These are phyloP conservation scores for Chaetomium sp. DNA, from an alignment of 2,329 filamentous ascomycete species.

Conservation along the genomic window DNA sequence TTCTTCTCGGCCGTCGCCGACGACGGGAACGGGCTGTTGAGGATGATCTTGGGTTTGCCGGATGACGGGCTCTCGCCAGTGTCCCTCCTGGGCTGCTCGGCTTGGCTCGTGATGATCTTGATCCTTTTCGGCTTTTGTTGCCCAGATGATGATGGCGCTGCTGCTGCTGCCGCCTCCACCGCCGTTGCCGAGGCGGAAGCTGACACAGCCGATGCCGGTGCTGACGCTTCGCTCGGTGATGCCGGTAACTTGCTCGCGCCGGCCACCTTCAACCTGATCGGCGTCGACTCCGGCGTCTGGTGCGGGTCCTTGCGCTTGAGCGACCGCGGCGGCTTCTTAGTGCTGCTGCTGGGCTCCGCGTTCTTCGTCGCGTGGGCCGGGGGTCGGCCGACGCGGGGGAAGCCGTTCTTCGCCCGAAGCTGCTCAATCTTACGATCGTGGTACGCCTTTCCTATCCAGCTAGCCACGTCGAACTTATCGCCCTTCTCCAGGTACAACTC, in stretches of 20 bases:
- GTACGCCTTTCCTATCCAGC: constrained; percentile 57
- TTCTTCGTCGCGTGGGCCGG: constrained; percentile 48
- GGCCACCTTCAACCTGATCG: constrained; percentile 12
- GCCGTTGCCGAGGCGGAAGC: background rate
- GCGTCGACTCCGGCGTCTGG: constrained; percentile 27
- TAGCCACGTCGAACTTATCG: constrained; percentile 53
- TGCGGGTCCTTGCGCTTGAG: constrained; percentile 36
- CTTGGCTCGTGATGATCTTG: constrained; percentile 20
- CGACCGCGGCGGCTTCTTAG: constrained; percentile 25
- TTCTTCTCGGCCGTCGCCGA: background rate
- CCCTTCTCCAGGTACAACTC: constrained; percentile 51
- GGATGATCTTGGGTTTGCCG: constrained; percentile 21
- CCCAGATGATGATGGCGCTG: background rate
- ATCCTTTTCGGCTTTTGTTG: constrained; percentile 24
- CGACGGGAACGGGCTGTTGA: constrained; percentile 8
- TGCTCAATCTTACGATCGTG: constrained; percentile 55
- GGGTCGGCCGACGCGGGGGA: constrained; percentile 60
- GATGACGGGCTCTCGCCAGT: background rate
- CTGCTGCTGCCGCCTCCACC: background rate
- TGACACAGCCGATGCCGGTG: background rate
- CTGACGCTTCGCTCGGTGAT: background rate
- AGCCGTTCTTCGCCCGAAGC: constrained; percentile 55
- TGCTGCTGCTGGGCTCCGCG: constrained; percentile 23
- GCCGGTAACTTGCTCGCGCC: background rate
- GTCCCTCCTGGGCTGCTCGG: background rate